These are phyloP conservation scores for Ogataea degrootiae DNA, from an alignment of 805 yeast genomes.

Conservation along the genomic window DNA sequence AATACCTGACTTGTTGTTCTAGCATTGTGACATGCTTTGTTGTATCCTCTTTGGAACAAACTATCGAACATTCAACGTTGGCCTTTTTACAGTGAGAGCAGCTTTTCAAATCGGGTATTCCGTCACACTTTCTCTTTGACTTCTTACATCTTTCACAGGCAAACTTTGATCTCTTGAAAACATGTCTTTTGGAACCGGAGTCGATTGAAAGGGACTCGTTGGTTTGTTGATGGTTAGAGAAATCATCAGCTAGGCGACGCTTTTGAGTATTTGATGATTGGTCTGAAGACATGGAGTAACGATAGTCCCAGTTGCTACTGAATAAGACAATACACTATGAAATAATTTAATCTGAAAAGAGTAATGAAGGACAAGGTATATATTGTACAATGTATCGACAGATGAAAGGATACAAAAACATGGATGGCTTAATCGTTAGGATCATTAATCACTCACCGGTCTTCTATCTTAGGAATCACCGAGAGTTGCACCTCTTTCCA, in stretches of 20 bases:
- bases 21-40: constrained; percentile 11
- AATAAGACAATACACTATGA: too few species aligned
- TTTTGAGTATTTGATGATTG: neutral
- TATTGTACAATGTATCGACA: too few species aligned
- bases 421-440: too few species aligned
- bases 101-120: constrained; percentile 16
- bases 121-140: constrained; percentile 21
- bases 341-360: too few species aligned
- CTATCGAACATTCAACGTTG: constrained; percentile 14
- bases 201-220: neutral
- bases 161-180: constrained; percentile 5
- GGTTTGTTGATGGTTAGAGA: neutral
- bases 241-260: neutral
- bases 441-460: too few species aligned
- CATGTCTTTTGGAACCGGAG: neutral
- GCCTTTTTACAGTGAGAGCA: constrained; percentile 13
- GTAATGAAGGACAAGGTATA: too few species aligned
- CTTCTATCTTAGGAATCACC: too few species aligned
- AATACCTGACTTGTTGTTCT: constrained; percentile 14
- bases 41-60: constrained; percentile 7
- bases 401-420: too few species aligned
- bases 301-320: too few species aligned
- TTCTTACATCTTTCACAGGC: constrained; percentile 21
- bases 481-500: too few species aligned
- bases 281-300: too few species aligned